Percentiles rank a stretch among this genome's conserved stretches.
Evolutionary conservation across 208 protist species (phyloP).

Genomic region (Wallacemonas sp.): DNA sequence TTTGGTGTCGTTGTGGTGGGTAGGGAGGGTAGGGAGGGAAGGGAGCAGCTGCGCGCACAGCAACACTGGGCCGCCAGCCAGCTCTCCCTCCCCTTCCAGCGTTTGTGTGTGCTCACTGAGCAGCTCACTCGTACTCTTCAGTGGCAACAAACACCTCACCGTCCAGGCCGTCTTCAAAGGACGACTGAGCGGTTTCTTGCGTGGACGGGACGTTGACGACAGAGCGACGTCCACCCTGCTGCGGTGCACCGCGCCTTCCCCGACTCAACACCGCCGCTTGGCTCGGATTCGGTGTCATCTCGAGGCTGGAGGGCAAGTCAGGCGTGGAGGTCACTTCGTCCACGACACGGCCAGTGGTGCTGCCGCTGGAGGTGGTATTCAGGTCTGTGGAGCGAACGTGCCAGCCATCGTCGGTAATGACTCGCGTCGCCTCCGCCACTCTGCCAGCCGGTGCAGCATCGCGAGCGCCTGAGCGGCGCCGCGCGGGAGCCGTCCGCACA

Average conservation of each 20-base stretch:
- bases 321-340: constrained; percentile 8
- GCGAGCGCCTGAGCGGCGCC: neutral
- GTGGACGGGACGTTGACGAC: constrained; percentile 49
- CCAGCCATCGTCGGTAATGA: constrained; percentile 69
- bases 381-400: constrained; percentile 32
- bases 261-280: neutral
- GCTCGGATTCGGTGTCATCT: constrained; percentile 3
- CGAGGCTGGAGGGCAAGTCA: neutral
- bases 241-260: neutral
- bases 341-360: constrained; percentile 4
- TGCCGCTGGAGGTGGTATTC: constrained; percentile 14
- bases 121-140: constrained; percentile 66
- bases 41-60: too few species aligned
- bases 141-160: constrained; percentile 83
- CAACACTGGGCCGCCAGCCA: too few species aligned
- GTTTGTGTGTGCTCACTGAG: neutral
- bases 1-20: too few species aligned
- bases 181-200: constrained; percentile 50
- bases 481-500: constrained; percentile 15
- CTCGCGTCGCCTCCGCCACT: constrained; percentile 39
- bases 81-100: too few species aligned
- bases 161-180: constrained; percentile 37
- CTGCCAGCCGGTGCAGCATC: constrained; percentile 7
- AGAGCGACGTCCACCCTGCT: constrained; percentile 10
- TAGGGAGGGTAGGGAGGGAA: too few species aligned